Evolutionary conservation across 257 asterid species (phyloP).

Genomic region (Buddleja alternifolia): DNA sequence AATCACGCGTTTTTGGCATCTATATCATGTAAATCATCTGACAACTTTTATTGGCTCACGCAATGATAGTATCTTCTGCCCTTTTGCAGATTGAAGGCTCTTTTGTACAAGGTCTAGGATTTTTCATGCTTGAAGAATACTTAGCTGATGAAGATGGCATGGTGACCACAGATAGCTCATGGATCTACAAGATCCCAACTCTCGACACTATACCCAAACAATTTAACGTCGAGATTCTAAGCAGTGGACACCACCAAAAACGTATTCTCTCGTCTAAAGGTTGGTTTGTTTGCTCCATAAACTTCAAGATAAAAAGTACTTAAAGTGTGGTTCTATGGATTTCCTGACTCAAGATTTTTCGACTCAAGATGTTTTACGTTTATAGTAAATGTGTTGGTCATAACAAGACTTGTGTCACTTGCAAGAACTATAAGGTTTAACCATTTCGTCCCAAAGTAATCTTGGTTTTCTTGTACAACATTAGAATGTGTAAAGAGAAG

Average conservation of each 20-base stretch:
- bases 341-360: too few relatives aligned
- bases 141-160: slow-evolving; percentile 55
- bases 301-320: not conserved
- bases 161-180: slow-evolving; percentile 57
- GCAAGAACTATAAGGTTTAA: not conserved
- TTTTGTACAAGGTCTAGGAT: slow-evolving; percentile 84
- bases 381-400: too few relatives aligned
- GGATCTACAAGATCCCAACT: slow-evolving; percentile 87
- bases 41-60: not conserved
- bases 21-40: not conserved
- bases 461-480: not conserved
- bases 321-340: not conserved
- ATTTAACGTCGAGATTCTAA: slow-evolving; percentile 66
- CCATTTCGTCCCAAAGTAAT: not conserved
- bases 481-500: not conserved
- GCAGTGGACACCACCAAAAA: slow-evolving; percentile 61
- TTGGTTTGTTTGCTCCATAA: slow-evolving; percentile 18
- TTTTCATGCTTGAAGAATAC: slow-evolving; percentile 87
- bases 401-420: too few relatives aligned
- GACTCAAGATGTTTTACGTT: too few relatives aligned
- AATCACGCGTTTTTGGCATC: too few relatives aligned
- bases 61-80: slow-evolving; percentile 2
- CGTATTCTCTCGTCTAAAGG: slow-evolving; percentile 87
- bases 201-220: slow-evolving; percentile 69
- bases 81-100: slow-evolving; percentile 79